A percentile compares a stretch with the other conserved stretches of the same genome.
phyloP scores from a whole-genome alignment of 1,139 yeast species.

The Debaryomyces robertsiae region DNA sequence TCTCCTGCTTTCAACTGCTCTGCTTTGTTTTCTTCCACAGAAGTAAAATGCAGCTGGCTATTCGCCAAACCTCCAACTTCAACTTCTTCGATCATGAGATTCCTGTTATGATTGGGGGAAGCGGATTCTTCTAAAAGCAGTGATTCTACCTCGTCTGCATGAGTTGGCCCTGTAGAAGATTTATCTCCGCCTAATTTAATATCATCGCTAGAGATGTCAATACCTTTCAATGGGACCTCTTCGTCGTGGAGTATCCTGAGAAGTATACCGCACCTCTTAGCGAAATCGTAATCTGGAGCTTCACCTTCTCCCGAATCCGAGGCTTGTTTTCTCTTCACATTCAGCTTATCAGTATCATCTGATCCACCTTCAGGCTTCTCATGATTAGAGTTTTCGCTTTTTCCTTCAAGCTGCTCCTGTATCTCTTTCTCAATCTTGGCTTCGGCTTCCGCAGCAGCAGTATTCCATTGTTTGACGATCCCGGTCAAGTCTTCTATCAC shows the following conservation, averaged over 20 bases:
- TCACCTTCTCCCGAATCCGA: slow-evolving; percentile 16
- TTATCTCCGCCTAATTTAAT: not conserved
- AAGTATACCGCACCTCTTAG: slow-evolving; percentile 39
- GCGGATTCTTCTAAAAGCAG: slow-evolving; percentile 1
- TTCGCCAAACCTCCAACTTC: slow-evolving; percentile 38
- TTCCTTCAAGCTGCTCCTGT: slow-evolving; percentile 22
- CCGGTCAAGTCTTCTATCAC: slow-evolving; percentile 53
- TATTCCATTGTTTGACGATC: slow-evolving; percentile 61
- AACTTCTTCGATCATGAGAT: slow-evolving; percentile 41
- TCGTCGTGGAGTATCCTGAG: slow-evolving; percentile 27
- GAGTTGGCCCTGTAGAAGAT: not conserved
- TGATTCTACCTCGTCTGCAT: not conserved
- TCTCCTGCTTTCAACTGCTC: not conserved
- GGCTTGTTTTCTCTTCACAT: slow-evolving; percentile 14
- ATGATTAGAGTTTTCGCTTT: slow-evolving; percentile 17
- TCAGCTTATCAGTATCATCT: slow-evolving; percentile 14
- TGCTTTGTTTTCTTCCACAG: not conserved
- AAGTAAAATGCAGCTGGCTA: not conserved
- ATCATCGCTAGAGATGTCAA: slow-evolving; percentile 20
- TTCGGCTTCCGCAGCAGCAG: slow-evolving; percentile 44
- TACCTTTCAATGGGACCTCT: slow-evolving; percentile 36
- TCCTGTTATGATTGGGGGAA: slow-evolving; percentile 15
- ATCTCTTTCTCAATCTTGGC: slow-evolving; percentile 40
- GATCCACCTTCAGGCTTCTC: slow-evolving; percentile 19
- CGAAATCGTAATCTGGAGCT: slow-evolving; percentile 38